These are phyloP conservation scores for Aspergillus uvarum DNA, from an alignment of 2,329 filamentous ascomycete species.

Conservation along the genomic window DNA sequence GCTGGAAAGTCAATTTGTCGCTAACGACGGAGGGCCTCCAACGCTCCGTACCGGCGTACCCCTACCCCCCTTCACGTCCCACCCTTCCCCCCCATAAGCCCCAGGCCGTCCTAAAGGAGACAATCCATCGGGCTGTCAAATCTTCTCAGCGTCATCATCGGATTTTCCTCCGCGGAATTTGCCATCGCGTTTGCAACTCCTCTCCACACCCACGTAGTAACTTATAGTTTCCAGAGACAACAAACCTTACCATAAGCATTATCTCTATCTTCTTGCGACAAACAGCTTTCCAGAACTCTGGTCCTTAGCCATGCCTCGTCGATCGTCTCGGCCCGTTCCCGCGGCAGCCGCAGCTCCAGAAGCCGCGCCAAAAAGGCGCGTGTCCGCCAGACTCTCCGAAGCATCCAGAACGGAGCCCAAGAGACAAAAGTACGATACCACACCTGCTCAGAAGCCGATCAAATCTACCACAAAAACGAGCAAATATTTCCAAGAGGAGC, in stretches of 20 bases:
- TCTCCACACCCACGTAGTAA: slow-evolving; percentile 7
- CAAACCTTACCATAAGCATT: not conserved
- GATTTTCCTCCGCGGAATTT: slow-evolving; percentile 3
- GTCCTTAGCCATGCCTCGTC: slow-evolving; percentile 33
- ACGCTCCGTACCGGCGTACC: not conserved
- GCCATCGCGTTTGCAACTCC: not conserved
- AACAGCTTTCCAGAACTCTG: not conserved
- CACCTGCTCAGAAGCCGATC: slow-evolving; percentile 17
- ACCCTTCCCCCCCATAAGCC: slow-evolving; percentile 3
- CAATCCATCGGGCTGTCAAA: not conserved
- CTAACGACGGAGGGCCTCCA: slow-evolving; percentile 10
- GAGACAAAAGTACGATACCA: slow-evolving; percentile 31
- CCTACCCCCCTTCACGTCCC: too few species aligned
- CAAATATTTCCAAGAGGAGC: slow-evolving; percentile 51
- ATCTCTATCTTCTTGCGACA: not conserved
- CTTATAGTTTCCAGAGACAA: slow-evolving; percentile 4
- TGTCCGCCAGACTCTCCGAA: slow-evolving; percentile 33
- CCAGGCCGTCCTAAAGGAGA: slow-evolving; percentile 10
- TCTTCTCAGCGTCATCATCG: not conserved
- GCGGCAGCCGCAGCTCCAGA: slow-evolving; percentile 31
- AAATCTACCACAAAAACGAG: slow-evolving; percentile 50
- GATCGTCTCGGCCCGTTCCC: slow-evolving; percentile 40
- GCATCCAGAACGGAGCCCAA: slow-evolving; percentile 30
- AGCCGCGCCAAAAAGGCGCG: slow-evolving; percentile 35
- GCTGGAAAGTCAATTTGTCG: slow-evolving; percentile 22